Base-by-base conservation (phyloP, 2,329 filamentous ascomycete species). In the Scedosporium apiospermum region DNA sequence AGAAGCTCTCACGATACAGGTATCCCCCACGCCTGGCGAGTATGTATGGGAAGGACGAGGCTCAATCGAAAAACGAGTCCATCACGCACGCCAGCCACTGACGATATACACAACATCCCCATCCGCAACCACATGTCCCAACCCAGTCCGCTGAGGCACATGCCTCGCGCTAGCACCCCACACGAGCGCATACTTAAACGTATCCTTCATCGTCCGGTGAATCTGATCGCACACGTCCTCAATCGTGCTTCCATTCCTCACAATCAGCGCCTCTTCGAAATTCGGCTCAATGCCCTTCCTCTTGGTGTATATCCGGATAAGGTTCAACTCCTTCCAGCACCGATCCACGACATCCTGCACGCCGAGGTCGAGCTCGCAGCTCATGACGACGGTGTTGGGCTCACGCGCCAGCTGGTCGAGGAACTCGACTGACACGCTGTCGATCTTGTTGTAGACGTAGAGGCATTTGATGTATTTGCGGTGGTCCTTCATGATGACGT, bases 391-490 rank as follows among this genome's bases (percentile, higher is more conserved):
- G 0, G 96, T 98, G 74, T 98, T 82, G 3, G 92, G 91, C 77
- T 99, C 96, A 65, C 92, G 88, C 4, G 96, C 95, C 23, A 99
- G 82, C 72, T 89, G 87, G 79, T 99, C 90, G 58, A 99, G 84
- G 76, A 96, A 96, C 73, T 97, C 92, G 67, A 99, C 84, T 51
- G 89, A 93, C 65, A 99, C 90, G 73, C 86, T 88, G 78, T 99
- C 95, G 77, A 99, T 96, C 79, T 99, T 99, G 88, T 99, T 99
- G 86, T 99, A 99, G 38, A 98, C 93, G 77, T 99, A 99, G 38
- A 99, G 82, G 72, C 91, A 88, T 73, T 82, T 86, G 80, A 99
- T 97, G 80, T 99, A 99, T 76, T 96, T 99, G 72, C 95, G 83
- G 80, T 99, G 95, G 72, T 97, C 91, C 76, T 95, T 96, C 93